Evolutionary conservation across 768 basidiomycete genomes (phyloP).

Genomic region (Erythrobasidium yunnanense): DNA sequence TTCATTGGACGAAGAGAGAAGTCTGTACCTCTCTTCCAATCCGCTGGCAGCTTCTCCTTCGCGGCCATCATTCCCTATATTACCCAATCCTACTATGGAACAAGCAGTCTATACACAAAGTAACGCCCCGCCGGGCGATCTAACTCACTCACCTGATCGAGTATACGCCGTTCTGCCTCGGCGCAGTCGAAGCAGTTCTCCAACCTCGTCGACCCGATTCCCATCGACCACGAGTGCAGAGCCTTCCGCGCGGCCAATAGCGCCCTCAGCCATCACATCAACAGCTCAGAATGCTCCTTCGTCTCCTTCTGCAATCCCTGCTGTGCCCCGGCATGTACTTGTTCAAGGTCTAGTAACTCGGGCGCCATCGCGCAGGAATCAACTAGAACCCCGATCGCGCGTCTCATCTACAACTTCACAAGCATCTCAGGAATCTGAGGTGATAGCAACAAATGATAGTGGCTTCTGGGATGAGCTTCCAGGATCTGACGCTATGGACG

Average conservation of each 20-base stretch:
- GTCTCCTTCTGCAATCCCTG: background rate
- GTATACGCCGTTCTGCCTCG: background rate
- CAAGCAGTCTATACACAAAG: too few species aligned
- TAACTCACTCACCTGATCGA: background rate
- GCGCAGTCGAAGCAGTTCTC: background rate
- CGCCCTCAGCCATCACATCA: background rate
- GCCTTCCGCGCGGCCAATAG: background rate
- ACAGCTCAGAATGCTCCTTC: background rate
- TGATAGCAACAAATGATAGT: background rate
- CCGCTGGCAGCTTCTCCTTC: background rate
- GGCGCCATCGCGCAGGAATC: background rate
- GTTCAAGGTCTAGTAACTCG: constrained; percentile 15
- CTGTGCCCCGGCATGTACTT: background rate
- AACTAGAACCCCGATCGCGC: background rate
- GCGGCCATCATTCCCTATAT: background rate
- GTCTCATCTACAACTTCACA: background rate
- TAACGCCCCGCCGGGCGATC: background rate
- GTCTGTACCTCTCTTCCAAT: background rate
- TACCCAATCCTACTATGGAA: too few species aligned
- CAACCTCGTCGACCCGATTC: background rate
- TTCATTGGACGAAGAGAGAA: background rate
- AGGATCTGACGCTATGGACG: background rate
- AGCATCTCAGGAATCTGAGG: background rate
- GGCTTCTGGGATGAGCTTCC: constrained; percentile 19
- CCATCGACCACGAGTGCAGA: background rate